Base-by-base conservation (phyloP, 1,284 basidiomycete genomes). In the Pterulicium gracile region DNA sequence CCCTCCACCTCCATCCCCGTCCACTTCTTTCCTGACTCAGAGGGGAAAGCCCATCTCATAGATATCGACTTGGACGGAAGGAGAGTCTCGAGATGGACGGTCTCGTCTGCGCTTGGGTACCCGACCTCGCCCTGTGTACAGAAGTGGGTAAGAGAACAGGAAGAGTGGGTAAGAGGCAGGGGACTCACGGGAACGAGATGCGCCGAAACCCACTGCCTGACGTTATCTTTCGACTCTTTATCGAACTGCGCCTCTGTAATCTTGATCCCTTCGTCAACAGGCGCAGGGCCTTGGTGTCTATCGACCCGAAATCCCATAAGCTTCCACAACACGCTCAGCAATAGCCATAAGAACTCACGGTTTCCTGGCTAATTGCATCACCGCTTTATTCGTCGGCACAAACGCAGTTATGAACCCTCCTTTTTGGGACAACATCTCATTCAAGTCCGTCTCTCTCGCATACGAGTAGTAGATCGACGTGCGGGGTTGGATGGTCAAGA, bases 401-500 rank as follows among this genome's bases (percentile, higher is more conserved):
- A 89, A 68, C 12, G 88, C 46, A 0, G 84, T 86, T 47, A 65
- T 58, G n/a, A 63, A 63, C 1, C 56, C 54, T 40, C 55, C 53
- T 4, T 54, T 40, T 23, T 72, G 64, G 10, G 59, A 58, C 46
- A 88, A 72, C 7, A 68, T 65, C 27, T 60, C 55, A 56, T 77
- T 80, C n/a, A 79, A 54, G 53, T 75, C 67, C 2, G 78, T 66
- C 55, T 88, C 84, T 2, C 86, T 70, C 4, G 82, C 79, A 58
- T 89, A 89, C 1, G 82, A 79, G 60, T 77, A 88, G 68, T 87
- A 88, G 49, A 88, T 88, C 36, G 83, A 86, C 2, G 75, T 73
- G 0, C 75, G 74, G 2, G 73, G 56, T 52, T 87, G 77, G 56
- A 88, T 77, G 17, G 85, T 88, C 53, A 88, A 72, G 35, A 85